A percentile compares a stretch with the other conserved stretches of the same genome.
Conservation (phyloP, 1,284 basidiomycete genomes). For the Exobasidium cylindrosporum region DNA sequence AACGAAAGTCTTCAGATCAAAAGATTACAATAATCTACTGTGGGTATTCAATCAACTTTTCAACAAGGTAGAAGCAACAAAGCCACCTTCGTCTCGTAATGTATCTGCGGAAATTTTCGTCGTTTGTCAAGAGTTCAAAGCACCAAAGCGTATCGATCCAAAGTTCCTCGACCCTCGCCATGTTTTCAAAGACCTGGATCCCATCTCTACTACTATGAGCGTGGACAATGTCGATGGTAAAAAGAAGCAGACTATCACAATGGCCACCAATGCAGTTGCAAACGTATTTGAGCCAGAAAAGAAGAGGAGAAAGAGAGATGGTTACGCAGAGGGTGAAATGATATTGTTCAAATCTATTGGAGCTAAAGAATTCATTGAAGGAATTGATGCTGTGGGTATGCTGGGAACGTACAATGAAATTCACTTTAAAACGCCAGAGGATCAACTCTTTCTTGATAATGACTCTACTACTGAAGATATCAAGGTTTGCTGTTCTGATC, state of each 20-base stretch:
- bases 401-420: conserved; percentile 84
- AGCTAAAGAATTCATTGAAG: conserved; percentile 72
- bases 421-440: conserved; percentile 66
- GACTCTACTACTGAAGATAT: conserved; percentile 67
- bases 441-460: conserved; percentile 70
- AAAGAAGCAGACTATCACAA: conserved; percentile 19
- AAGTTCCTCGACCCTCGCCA: conserved; percentile 97
- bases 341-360: conserved; percentile 76
- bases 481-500: conserved; percentile 77
- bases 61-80: conserved; percentile 93
- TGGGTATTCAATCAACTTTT: conserved; percentile 99
- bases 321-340: conserved; percentile 93
- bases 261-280: conserved; percentile 49
- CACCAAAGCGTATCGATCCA: conserved; percentile 92
- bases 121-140: conserved; percentile 91
- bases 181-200: conserved; percentile 85
- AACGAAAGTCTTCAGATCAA: conserved; percentile 97
- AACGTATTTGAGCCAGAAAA: conserved; percentile 98
- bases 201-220: conserved; percentile 23
- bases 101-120: conserved; percentile 99
- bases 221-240: conserved; percentile 7
- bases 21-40: conserved; percentile 96
- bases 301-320: conserved; percentile 85
- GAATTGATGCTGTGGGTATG: conserved; percentile 63
- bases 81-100: conserved; percentile 96